These are phyloP conservation scores for Raphanus raphanistrum DNA, from an alignment of 345 rosid genomes.

Conservation along the genomic window DNA sequence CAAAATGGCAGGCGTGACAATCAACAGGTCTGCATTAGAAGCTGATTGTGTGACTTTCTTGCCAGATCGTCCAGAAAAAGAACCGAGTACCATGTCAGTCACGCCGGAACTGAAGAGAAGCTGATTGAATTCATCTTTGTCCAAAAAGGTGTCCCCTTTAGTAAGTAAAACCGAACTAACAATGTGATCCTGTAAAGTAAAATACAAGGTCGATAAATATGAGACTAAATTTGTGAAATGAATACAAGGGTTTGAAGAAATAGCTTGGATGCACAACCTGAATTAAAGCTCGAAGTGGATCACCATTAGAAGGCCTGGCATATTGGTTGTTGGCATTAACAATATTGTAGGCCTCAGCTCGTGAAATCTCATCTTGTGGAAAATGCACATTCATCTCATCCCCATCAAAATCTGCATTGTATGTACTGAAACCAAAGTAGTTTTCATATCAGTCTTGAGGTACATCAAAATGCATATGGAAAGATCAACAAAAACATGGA, in stretches of 20 bases:
- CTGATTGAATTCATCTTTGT: conserved; percentile 64
- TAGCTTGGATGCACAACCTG: conserved; percentile 56
- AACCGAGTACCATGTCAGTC: conserved; percentile 43
- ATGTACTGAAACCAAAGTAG: conserved; percentile 63
- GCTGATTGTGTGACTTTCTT: conserved; percentile 57
- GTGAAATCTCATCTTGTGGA: conserved; percentile 99
- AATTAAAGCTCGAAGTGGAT: conserved; percentile 84
- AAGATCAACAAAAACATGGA: conserved; percentile 1
- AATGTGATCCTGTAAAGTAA: conserved; percentile 77
- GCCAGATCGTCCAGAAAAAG: conserved; percentile 56
- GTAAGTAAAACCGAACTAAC: conserved; percentile 87
- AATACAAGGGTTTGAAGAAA: conserved; percentile 12
- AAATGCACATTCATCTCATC: conserved; percentile 99
- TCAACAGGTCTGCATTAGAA: conserved; percentile 52
- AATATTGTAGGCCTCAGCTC: conserved; percentile 96
- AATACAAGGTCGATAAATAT: conserved; percentile 15
- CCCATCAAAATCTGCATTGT: conserved; percentile 99
- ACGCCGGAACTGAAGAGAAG: conserved; percentile 85
- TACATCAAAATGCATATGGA: conserved; percentile 1
- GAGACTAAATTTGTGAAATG: conserved; percentile 6
- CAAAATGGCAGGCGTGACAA: conserved; percentile 64
- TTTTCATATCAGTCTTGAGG: conserved; percentile 12
- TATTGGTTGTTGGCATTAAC: conserved; percentile 98
- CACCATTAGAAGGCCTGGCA: conserved; percentile 93
- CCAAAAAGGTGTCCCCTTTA: conserved; percentile 86